Base-by-base conservation (phyloP, 345 rosid genomes). In the Bretschneidera sinensis region DNA sequence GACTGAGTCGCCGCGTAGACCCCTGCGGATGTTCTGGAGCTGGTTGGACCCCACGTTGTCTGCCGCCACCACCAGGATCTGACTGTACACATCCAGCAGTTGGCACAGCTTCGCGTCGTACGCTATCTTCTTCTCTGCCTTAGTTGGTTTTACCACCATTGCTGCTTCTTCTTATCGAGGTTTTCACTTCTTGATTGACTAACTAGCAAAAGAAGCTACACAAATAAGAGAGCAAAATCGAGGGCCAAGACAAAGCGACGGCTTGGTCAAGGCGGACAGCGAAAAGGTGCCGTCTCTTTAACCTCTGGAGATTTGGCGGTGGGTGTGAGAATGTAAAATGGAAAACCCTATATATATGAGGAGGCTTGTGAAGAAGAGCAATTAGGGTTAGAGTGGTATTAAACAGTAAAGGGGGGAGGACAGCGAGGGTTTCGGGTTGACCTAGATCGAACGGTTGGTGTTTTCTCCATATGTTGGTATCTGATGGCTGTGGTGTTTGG, bases 41-140 rank as follows among this genome's bases (percentile, higher is more conserved):
- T 92, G 98, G 43, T 73, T 89, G 16, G 98, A 92, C 1, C 98
- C 98, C 1, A 92, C 98, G 43, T 92, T 92, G 39, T 92, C 96
- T 18, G 97, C 96, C 0, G 88, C 89, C 13, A 61, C 98, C 17
- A 92, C 33, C 39, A 92, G 69, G 69, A 85, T 79, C 82, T 92
- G 96, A 74, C 78, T 81, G 78, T 75, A 89, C 70, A 85, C 96
- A 24, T 92, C 88, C 24, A 92, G 63, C 62, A 87, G 83, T 65
- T 76, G 76, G 64, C 97, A 92, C 10, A 92, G 81, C 88, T 80
- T 92, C 11, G 78, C 73, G 59, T 92, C 96, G 70, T 89, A 92
- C 0, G 80, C 88, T 48, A 82, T 45, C 87, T 92, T 92, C 90
- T 89, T 89, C 0, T 87, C 86, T 0, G 83, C 86, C 71, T 92